Conservation (phyloP, 75 land plant species). For the Pseudotsuga menziesii region DNA sequence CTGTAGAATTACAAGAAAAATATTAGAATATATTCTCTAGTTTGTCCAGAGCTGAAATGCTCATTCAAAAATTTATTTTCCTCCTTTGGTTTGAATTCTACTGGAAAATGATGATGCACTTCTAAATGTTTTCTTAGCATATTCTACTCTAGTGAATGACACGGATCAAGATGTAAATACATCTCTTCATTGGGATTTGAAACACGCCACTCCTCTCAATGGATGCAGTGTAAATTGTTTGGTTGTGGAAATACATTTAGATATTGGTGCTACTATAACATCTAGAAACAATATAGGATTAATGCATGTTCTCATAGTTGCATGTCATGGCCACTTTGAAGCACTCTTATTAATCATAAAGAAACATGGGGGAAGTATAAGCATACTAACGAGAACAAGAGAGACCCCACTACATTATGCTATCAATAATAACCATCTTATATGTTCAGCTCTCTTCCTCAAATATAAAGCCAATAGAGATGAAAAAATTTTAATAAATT, state of each 20-base stretch:
- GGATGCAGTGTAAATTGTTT: slow-evolving; percentile 18
- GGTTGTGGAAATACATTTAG: slow-evolving; percentile 18
- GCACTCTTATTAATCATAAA: slow-evolving; percentile 23
- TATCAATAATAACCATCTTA: slow-evolving; percentile 31
- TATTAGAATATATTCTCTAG: slow-evolving; percentile 29
- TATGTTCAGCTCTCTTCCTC: slow-evolving; percentile 24
- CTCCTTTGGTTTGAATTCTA: slow-evolving; percentile 28
- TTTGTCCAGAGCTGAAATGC: slow-evolving; percentile 23
- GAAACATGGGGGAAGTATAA: slow-evolving; percentile 30
- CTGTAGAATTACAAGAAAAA: slow-evolving; percentile 25
- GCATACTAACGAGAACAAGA: slow-evolving; percentile 29
- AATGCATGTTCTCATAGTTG: slow-evolving; percentile 37
- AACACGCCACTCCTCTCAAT: slow-evolving; percentile 31
- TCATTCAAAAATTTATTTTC: slow-evolving; percentile 24
- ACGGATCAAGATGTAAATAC: slow-evolving; percentile 34
- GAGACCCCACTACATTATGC: slow-evolving; percentile 47
- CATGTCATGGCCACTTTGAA: slow-evolving; percentile 34
- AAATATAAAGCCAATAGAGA: slow-evolving; percentile 33
- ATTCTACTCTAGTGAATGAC: slow-evolving; percentile 26
- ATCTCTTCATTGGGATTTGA: slow-evolving; percentile 35
- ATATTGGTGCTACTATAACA: slow-evolving; percentile 25
- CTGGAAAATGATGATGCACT: too few species aligned
- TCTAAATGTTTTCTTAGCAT: slow-evolving; percentile 15
- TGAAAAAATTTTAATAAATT: slow-evolving; percentile 17
- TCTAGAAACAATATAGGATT: slow-evolving; percentile 31